Conservation (phyloP, 2,329 filamentous ascomycete species). For the Fusarium sp. region DNA sequence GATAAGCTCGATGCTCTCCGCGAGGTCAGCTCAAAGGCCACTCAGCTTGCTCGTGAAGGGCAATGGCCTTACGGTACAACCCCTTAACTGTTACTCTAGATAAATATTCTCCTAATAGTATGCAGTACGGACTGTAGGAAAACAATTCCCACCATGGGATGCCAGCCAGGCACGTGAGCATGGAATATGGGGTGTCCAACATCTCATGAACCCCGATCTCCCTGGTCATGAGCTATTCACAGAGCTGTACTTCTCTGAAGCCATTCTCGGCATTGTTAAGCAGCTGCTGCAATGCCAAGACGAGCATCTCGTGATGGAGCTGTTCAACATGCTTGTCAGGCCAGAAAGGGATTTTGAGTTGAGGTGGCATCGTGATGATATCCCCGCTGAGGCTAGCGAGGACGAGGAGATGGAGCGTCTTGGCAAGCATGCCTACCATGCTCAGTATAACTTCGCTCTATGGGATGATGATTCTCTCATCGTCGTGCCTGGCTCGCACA, state of each 20-base stretch:
- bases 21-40: slow-evolving; percentile 65
- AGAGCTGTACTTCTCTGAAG: slow-evolving; percentile 75
- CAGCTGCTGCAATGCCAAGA: slow-evolving; percentile 68
- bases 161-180: slow-evolving; percentile 60
- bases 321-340: slow-evolving; percentile 86
- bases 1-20: slow-evolving; percentile 68
- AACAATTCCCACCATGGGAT: slow-evolving; percentile 90
- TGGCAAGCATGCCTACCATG: slow-evolving; percentile 71
- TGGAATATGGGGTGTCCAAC: slow-evolving; percentile 92
- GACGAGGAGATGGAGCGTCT: slow-evolving; percentile 75
- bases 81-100: slow-evolving; percentile 70
- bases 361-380: slow-evolving; percentile 87
- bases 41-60: slow-evolving; percentile 71
- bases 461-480: slow-evolving; percentile 79
- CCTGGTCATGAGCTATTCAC: slow-evolving; percentile 71
- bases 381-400: slow-evolving; percentile 70
- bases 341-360: slow-evolving; percentile 78
- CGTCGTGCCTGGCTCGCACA: slow-evolving; percentile 81
- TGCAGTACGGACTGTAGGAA: slow-evolving; percentile 57
- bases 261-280: slow-evolving; percentile 70
- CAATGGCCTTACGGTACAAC: slow-evolving; percentile 73
- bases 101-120: not conserved
- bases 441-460: slow-evolving; percentile 88
- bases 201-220: slow-evolving; percentile 80
- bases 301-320: slow-evolving; percentile 81